Percentiles rank a stretch among this genome's conserved stretches.
Evolutionary conservation across 768 basidiomycete genomes (phyloP).

Genomic region (Boletus sp.): DNA sequence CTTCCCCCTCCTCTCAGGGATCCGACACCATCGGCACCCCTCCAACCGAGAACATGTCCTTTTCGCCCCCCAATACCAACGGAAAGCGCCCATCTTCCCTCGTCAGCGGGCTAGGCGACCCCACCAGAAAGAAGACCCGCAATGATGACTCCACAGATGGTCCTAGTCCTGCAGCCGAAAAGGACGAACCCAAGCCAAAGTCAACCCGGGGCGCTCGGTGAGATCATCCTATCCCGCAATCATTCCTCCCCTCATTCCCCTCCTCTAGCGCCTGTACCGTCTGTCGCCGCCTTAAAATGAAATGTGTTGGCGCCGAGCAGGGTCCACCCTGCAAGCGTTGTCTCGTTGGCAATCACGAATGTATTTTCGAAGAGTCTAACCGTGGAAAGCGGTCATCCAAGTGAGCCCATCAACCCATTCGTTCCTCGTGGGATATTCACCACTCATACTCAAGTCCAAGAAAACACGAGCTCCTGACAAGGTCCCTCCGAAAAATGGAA

Average conservation of each 20-base stretch:
- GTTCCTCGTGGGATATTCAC: constrained; percentile 25
- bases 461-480: constrained; percentile 80
- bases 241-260: constrained; percentile 10
- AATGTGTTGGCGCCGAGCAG: constrained; percentile 86
- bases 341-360: constrained; percentile 74
- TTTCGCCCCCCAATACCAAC: constrained; percentile 50
- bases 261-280: constrained; percentile 78
- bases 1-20: constrained; percentile 77
- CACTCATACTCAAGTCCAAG: constrained; percentile 41
- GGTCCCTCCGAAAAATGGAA: constrained; percentile 88
- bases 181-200: constrained; percentile 72
- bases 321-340: constrained; percentile 93
- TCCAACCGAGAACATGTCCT: constrained; percentile 56
- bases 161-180: constrained; percentile 52
- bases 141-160: constrained; percentile 52
- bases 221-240: constrained; percentile 16
- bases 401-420: constrained; percentile 38
- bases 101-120: constrained; percentile 36
- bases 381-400: constrained; percentile 87
- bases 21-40: constrained; percentile 76
- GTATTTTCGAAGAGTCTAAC: constrained; percentile 96
- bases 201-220: constrained; percentile 84
- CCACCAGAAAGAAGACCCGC: constrained; percentile 53
- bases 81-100: constrained; percentile 66
- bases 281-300: constrained; percentile 91